These are phyloP conservation scores for Irpex sp. DNA, from an alignment of 1,284 basidiomycete genomes.

Conservation along the genomic window DNA sequence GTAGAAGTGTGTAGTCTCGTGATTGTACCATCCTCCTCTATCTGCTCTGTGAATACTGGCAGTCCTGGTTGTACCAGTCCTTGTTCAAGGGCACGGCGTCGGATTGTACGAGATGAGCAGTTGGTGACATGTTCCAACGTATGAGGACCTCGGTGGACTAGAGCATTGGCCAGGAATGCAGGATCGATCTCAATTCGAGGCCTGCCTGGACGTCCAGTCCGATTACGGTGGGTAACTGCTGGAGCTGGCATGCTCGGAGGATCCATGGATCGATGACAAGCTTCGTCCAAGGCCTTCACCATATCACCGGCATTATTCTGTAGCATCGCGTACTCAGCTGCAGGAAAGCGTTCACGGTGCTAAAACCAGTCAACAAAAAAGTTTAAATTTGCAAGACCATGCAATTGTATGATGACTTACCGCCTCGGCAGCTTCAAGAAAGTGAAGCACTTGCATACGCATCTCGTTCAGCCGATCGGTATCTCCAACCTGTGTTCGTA, in stretches of 20 bases:
- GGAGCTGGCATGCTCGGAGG: conserved; percentile 14
- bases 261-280: conserved; percentile 20
- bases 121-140: conserved; percentile 20
- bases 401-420: conserved; percentile 7
- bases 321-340: conserved; percentile 18
- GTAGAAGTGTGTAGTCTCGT: too few species aligned
- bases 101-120: conserved; percentile 24
- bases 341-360: conserved; percentile 16
- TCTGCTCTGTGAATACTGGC: conserved; percentile 20
- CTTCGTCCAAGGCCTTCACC: conserved; percentile 19
- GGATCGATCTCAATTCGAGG: conserved; percentile 28
- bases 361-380: not conserved
- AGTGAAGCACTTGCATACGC: not conserved
- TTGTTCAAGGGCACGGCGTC: conserved; percentile 27
- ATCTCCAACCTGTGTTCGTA: conserved; percentile 6
- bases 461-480: not conserved
- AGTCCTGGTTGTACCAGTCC: conserved; percentile 25
- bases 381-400: not conserved
- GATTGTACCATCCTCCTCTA: too few species aligned
- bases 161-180: conserved; percentile 21
- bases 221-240: conserved; percentile 8
- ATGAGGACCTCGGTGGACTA: conserved; percentile 25
- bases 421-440: conserved; percentile 9
- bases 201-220: conserved; percentile 22
- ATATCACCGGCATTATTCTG: conserved; percentile 17